Percentiles rank a stretch among this genome's conserved stretches.
Conservation (phyloP, 1,139 yeast species). For the Arxiozyma telluris region DNA sequence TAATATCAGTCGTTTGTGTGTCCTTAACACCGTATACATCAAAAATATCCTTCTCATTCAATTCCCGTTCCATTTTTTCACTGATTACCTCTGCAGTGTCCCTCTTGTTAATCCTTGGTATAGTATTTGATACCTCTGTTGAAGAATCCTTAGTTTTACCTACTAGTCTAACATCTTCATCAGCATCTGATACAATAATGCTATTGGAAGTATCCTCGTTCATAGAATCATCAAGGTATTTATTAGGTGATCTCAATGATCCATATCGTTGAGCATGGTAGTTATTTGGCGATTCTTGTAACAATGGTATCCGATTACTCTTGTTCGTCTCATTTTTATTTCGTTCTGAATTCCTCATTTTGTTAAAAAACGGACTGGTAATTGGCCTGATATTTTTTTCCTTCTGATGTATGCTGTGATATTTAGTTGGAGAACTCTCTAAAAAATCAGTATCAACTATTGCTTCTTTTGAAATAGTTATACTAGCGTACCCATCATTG, state of each 20-base stretch:
- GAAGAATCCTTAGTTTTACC: slow-evolving; percentile 7
- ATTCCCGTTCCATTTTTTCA: slow-evolving; percentile 8
- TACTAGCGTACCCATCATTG: not conserved
- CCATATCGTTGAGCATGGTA: not conserved
- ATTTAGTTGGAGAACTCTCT: slow-evolving; percentile 15
- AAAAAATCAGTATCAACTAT: slow-evolving; percentile 5
- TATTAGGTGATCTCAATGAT: not conserved
- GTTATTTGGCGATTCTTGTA: not conserved
- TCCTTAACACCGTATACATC: not conserved
- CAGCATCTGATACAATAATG: slow-evolving; percentile 12
- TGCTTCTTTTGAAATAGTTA: slow-evolving; percentile 1
- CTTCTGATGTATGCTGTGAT: not conserved
- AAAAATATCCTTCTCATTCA: slow-evolving; percentile 7
- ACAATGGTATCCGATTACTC: not conserved
- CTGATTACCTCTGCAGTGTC: slow-evolving; percentile 4
- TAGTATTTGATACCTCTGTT: not conserved
- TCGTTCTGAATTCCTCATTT: not conserved
- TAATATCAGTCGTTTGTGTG: not conserved
- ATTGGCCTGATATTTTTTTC: not conserved
- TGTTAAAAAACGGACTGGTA: not conserved
- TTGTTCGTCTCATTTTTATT: not conserved
- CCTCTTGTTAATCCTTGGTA: not conserved
- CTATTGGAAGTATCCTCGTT: slow-evolving; percentile 6
- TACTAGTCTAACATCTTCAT: slow-evolving; percentile 15
- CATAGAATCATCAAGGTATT: not conserved